Conservation (phyloP, 805 yeast genomes). For the Saccharomycopsis javanensis region DNA sequence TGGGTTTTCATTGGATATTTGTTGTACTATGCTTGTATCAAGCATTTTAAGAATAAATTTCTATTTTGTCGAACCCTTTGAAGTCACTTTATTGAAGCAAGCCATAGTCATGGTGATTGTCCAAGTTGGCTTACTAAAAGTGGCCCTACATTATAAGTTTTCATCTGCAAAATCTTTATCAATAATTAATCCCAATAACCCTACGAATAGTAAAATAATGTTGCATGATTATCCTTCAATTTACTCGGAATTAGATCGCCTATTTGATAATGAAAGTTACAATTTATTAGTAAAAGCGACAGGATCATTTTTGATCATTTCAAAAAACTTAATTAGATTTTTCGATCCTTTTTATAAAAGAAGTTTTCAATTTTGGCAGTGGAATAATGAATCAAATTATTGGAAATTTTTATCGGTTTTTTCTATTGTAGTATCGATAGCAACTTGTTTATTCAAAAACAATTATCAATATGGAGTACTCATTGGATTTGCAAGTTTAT, state of each 20-base stretch:
- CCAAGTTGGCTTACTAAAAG: constrained; percentile 54
- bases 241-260: not conserved
- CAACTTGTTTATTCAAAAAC: constrained; percentile 33
- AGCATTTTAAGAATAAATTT: constrained; percentile 65
- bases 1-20: constrained; percentile 87
- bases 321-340: constrained; percentile 39
- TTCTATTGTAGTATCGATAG: constrained; percentile 29
- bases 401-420: constrained; percentile 55
- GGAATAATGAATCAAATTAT: constrained; percentile 51
- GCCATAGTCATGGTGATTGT: constrained; percentile 77
- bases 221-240: constrained; percentile 11
- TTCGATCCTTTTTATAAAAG: constrained; percentile 65
- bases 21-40: constrained; percentile 82
- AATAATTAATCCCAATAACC: not conserved
- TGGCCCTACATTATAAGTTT: constrained; percentile 50
- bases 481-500: constrained; percentile 54
- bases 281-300: not conserved
- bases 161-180: not conserved
- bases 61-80: constrained; percentile 74
- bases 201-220: not conserved
- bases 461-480: constrained; percentile 34
- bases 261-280: constrained; percentile 9
- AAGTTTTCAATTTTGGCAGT: constrained; percentile 75
- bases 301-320: not conserved
- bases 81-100: constrained; percentile 67